phyloP scores from a whole-genome alignment of 129 eudicot genomes.

The Ambrosia artemisiifolia region DNA sequence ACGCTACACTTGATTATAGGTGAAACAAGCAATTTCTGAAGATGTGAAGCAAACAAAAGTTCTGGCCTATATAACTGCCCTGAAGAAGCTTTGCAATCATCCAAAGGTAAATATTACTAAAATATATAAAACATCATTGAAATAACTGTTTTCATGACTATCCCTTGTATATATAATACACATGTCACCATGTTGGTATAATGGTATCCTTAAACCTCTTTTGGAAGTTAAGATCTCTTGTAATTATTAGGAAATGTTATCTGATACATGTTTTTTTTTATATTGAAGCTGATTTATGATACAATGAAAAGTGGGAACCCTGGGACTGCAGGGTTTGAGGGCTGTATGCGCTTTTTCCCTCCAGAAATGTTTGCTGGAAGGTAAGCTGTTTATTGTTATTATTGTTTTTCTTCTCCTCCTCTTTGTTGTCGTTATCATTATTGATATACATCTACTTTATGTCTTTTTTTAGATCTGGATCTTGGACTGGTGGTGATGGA shows the following conservation, averaged over 20 bases:
- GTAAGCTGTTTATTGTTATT: slow-evolving; percentile 29
- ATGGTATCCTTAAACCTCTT: background rate
- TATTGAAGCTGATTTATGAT: slow-evolving; percentile 86
- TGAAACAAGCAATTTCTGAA: slow-evolving; percentile 72
- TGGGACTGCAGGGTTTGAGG: slow-evolving; percentile 89
- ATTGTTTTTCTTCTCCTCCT: background rate
- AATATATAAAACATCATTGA: background rate
- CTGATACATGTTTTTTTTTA: slow-evolving; percentile 18
- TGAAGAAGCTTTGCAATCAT: slow-evolving; percentile 97
- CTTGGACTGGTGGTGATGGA: slow-evolving; percentile 98
- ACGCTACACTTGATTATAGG: slow-evolving; percentile 43
- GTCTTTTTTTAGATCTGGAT: slow-evolving; percentile 77
- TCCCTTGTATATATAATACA: background rate
- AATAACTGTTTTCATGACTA: background rate
- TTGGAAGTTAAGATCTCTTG: background rate
- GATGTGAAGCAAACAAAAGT: slow-evolving; percentile 74
- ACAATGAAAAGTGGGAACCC: slow-evolving; percentile 80
- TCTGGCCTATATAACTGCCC: slow-evolving; percentile 89
- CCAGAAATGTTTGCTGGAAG: slow-evolving; percentile 93
- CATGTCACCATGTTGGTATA: background rate
- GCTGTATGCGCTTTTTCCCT: slow-evolving; percentile 88
- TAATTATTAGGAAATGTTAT: slow-evolving; percentile 1
- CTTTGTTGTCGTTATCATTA: background rate
- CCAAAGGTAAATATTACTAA: slow-evolving; percentile 66
- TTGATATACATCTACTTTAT: background rate